Conservation (phyloP, 2,329 filamentous ascomycete genomes). For the Colletotrichum sp. region DNA sequence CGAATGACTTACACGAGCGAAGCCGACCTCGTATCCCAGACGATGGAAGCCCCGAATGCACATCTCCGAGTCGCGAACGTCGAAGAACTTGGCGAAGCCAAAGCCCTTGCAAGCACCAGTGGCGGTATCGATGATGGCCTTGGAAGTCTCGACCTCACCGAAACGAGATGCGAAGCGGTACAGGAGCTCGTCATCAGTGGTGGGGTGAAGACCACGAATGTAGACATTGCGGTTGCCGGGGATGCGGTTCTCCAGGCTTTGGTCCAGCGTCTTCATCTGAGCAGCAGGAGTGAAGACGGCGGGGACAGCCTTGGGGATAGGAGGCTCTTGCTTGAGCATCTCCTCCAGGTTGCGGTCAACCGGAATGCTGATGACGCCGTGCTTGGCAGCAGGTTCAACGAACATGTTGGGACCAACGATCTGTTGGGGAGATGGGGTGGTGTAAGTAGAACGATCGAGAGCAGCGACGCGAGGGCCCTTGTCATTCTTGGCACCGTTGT, state of each 20-base stretch:
- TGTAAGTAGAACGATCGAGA: constrained; percentile 69
- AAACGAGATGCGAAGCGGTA: constrained; percentile 85
- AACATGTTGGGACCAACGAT: constrained; percentile 48
- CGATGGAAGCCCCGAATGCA: constrained; percentile 96
- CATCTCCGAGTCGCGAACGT: constrained; percentile 86
- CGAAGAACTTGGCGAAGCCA: constrained; percentile 94
- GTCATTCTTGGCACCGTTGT: constrained; percentile 64
- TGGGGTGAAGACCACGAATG: constrained; percentile 93
- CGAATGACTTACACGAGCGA: constrained; percentile 74
- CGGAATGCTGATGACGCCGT: constrained; percentile 34
- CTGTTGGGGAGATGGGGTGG: constrained; percentile 70
- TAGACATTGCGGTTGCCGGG: constrained; percentile 96
- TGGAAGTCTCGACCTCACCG: constrained; percentile 93
- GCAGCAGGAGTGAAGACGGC: constrained; percentile 87
- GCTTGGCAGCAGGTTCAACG: constrained; percentile 46
- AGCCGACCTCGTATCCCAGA: constrained; percentile 96
- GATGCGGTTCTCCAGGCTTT: constrained; percentile 91
- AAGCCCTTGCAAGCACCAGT: constrained; percentile 97
- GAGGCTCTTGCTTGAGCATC: constrained; percentile 76
- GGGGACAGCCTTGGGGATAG: constrained; percentile 86
- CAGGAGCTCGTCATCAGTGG: constrained; percentile 91
- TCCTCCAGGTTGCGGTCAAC: constrained; percentile 64
- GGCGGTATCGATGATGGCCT: constrained; percentile 95
- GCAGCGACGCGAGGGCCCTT: constrained; percentile 63
- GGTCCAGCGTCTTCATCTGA: constrained; percentile 87